Percentiles rank a stretch among this genome's conserved stretches.
These are phyloP conservation scores for Marasmius fiardii DNA, from an alignment of 1,284 basidiomycete genomes.

Conservation along the genomic window DNA sequence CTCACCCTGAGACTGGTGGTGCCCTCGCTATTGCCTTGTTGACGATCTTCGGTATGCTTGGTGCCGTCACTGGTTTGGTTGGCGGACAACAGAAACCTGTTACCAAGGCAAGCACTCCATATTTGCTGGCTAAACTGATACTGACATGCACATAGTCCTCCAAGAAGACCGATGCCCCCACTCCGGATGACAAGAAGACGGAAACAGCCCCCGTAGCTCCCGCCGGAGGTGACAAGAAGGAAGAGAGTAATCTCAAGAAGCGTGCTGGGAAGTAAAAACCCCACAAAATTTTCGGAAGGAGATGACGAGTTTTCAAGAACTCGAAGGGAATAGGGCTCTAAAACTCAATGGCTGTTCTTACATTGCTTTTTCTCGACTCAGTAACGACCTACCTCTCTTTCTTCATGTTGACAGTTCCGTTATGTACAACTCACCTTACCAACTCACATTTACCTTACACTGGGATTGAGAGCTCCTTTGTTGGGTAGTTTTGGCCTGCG, in stretches of 20 bases:
- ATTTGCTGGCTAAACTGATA: background rate
- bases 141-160: constrained; percentile 38
- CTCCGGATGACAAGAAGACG: constrained; percentile 61
- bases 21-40: constrained; percentile 70
- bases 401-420: background rate
- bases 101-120: constrained; percentile 49
- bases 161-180: constrained; percentile 71
- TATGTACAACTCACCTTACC: constrained; percentile 1
- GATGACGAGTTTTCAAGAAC: background rate
- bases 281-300: background rate
- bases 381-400: constrained; percentile 1
- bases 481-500: background rate
- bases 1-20: constrained; percentile 81
- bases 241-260: constrained; percentile 57
- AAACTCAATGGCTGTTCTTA: background rate
- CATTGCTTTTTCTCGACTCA: background rate
- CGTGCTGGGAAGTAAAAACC: constrained; percentile 21
- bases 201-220: constrained; percentile 63
- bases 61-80: constrained; percentile 74
- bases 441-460: background rate
- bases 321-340: background rate
- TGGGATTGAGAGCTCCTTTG: constrained; percentile 2
- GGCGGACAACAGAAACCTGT: constrained; percentile 64
- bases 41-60: constrained; percentile 82
- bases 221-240: constrained; percentile 66